These are phyloP conservation scores for Dentipellis fragilis DNA, from an alignment of 768 basidiomycete species.

Conservation along the genomic window DNA sequence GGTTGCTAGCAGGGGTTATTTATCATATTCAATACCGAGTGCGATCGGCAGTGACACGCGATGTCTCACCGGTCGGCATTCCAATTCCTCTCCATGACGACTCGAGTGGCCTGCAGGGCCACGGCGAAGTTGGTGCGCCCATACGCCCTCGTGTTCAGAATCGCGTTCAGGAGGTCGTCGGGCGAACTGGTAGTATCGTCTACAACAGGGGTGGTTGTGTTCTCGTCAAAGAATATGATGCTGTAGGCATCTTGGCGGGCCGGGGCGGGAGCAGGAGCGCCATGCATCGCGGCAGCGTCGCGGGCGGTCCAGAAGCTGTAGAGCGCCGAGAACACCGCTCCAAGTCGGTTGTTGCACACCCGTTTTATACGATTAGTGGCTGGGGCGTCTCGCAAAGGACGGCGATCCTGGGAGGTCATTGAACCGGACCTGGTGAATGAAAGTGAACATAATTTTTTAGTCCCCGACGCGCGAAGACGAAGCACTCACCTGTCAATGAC, in stretches of 20 bases:
- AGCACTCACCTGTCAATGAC: constrained; percentile 36
- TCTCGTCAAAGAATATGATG: constrained; percentile 35
- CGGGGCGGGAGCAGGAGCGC: constrained; percentile 13
- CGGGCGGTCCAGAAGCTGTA: constrained; percentile 49
- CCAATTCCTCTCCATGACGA: constrained; percentile 37
- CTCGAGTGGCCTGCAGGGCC: constrained; percentile 28
- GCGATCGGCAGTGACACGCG: no score
- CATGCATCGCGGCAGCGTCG: constrained; percentile 22
- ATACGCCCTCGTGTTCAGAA: constrained; percentile 23
- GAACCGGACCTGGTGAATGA: constrained; percentile 35
- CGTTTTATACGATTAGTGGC: constrained; percentile 26
- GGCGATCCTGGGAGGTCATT: constrained; percentile 32
- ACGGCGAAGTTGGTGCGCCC: constrained; percentile 34
- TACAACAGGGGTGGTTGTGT: constrained; percentile 16
- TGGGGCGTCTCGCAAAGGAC: constrained; percentile 36
- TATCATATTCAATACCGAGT: no score
- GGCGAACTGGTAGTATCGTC: constrained; percentile 41
- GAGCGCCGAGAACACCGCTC: constrained; percentile 48
- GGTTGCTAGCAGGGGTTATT: constrained; percentile 24
- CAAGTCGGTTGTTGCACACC: constrained; percentile 37
- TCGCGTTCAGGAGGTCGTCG: constrained; percentile 28
- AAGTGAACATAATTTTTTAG: not conserved
- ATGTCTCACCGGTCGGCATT: constrained; percentile 34
- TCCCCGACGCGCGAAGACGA: not conserved
- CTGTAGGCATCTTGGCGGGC: constrained; percentile 45